Base-by-base conservation (phyloP, 441 rosid species). In the Syzygium malaccense region DNA sequence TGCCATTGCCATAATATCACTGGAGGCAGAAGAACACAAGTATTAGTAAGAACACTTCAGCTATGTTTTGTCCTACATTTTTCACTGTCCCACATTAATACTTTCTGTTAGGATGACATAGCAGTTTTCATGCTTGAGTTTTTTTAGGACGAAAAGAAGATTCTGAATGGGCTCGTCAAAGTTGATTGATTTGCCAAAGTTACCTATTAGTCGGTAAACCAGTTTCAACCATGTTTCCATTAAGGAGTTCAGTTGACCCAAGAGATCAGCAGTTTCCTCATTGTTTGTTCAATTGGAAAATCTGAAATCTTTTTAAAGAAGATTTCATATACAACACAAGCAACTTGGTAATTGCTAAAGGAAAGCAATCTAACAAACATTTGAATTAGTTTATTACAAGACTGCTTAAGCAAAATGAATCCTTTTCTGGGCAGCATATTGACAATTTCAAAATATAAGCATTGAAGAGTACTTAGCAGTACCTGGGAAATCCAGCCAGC, bases 401-500 rank as follows among this genome's bases (percentile, higher is more conserved):
- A 37, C 79, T 19, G 48, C 79, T 68, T 19, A 68, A 68, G 79
- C 26, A 33, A 68, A 14, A 68, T 10, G 14, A 57, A 57, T 19
- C 45, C 14, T 41, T 11, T 68, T 68, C 45, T 32, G 79, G 79
- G 26, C 14, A 68, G 79, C 8, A 13, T 33, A 33, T 18, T 19
- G 85, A 68, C 85, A 86, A 55, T 86, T 68, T 78, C 85, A 83
- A 37, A 23, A 11, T 75, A 12, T 20, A 75, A 88, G 83, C 68
- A 87, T 86, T 57, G 78, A 64, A 41, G 86, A 87, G 75, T 10
- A 87, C 49, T 84, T n/a, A 78, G 55, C 51, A 89, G 89, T 94
- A 98, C 99, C 98, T 98, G 96, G 83, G 93, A 91, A 89, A 98
- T 98, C 99, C 99, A 98, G 78, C 99, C 99, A 93, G 96, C 96